Evolutionary conservation across 148 eudicot species (phyloP).

Genomic region (Agrostemma githago): DNA sequence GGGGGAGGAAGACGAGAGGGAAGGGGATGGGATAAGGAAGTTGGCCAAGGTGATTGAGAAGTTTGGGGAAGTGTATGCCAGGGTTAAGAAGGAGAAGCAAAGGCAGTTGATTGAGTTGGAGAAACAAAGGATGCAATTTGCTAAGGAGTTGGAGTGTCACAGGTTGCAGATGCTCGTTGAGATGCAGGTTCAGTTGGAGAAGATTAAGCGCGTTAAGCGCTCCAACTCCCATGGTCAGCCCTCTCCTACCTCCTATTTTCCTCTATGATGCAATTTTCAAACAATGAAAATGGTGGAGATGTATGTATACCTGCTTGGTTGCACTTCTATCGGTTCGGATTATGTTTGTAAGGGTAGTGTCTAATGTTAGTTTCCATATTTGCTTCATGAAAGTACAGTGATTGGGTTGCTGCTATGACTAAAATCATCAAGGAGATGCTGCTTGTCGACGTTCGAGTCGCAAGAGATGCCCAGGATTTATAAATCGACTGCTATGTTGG

Average conservation of each 20-base stretch:
- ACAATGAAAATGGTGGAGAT: too few relatives aligned
- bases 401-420: conserved; percentile 48
- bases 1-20: conserved; percentile 22
- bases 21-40: conserved; percentile 46
- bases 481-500: conserved; percentile 96
- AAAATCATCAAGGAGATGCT: conserved; percentile 98
- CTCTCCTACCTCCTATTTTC: background rate
- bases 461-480: conserved; percentile 95
- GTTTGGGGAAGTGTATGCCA: conserved; percentile 68
- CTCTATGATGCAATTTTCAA: too few relatives aligned
- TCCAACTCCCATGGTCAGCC: conserved; percentile 58
- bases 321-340: background rate
- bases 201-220: conserved; percentile 49
- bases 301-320: too few relatives aligned
- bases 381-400: background rate
- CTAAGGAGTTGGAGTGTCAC: conserved; percentile 74
- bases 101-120: conserved; percentile 72
- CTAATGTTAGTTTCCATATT: too few relatives aligned
- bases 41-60: conserved; percentile 66
- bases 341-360: background rate
- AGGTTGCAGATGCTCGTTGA: conserved; percentile 81
- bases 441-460: conserved; percentile 97
- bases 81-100: conserved; percentile 60
- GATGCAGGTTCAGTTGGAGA: conserved; percentile 73
- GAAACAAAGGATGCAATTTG: conserved; percentile 74